Evolutionary conservation across 2,329 filamentous ascomycete genomes (phyloP).

Genomic region (Exophiala bonariae): DNA sequence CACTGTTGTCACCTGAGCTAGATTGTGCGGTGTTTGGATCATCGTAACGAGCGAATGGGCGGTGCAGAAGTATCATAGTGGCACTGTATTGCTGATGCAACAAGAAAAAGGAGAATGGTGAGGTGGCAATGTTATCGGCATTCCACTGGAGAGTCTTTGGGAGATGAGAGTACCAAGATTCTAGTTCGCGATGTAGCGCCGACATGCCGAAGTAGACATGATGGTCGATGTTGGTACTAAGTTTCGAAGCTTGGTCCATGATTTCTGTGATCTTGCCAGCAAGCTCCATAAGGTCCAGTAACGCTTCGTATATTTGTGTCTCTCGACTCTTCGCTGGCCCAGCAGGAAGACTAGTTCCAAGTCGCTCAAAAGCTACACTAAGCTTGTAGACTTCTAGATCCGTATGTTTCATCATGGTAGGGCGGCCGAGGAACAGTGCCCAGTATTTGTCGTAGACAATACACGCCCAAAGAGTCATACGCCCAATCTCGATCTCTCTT

Average conservation of each 20-base stretch:
- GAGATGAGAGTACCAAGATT: slow-evolving; percentile 14
- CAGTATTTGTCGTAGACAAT: slow-evolving; percentile 17
- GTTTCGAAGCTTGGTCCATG: slow-evolving; percentile 9
- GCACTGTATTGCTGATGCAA: slow-evolving; percentile 15
- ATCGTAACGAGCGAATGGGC: slow-evolving; percentile 11
- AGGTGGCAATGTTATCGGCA: slow-evolving; percentile 5
- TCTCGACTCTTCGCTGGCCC: slow-evolving; percentile 7
- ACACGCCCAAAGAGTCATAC: slow-evolving; percentile 15
- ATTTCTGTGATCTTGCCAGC: slow-evolving; percentile 17
- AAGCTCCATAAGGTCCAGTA: slow-evolving; percentile 17
- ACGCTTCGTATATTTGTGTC: slow-evolving; percentile 13
- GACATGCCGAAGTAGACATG: slow-evolving; percentile 12
- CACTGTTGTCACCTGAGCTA: slow-evolving; percentile 2
- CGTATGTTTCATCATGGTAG: slow-evolving; percentile 10
- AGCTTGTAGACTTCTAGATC: slow-evolving; percentile 11
- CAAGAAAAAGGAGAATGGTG: slow-evolving; percentile 12
- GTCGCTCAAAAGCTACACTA: slow-evolving; percentile 1
- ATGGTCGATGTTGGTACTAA: slow-evolving; percentile 4
- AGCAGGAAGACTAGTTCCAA: slow-evolving; percentile 5
- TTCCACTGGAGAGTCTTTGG: slow-evolving; percentile 12
- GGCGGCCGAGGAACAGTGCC: slow-evolving; percentile 11
- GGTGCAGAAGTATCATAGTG: slow-evolving; percentile 12
- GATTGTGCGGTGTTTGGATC: neutral
- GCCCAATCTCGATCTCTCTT: slow-evolving; percentile 18
- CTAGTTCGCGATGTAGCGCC: slow-evolving; percentile 11